Percentiles rank a stretch among this genome's conserved stretches.
phyloP scores from a whole-genome alignment of 257 asterid genomes.

The Marsdenia floribunda region DNA sequence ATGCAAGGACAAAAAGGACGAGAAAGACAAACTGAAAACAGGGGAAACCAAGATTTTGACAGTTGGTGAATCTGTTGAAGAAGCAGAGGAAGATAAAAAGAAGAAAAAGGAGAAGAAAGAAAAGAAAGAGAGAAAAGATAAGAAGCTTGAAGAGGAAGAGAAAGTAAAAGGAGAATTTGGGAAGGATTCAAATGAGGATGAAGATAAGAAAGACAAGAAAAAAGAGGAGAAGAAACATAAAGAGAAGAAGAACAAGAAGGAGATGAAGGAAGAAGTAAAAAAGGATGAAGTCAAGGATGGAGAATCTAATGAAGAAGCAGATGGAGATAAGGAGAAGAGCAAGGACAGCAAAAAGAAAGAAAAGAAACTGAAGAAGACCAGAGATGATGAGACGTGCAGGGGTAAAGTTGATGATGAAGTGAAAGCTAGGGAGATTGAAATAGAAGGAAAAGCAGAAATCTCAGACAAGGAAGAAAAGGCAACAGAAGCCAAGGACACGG shows the following conservation, averaged over 20 bases:
- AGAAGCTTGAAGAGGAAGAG: conserved; percentile 1
- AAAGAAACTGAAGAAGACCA: conserved; percentile 6
- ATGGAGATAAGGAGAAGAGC: conserved; percentile 6
- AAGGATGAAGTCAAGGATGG: conserved; percentile 18
- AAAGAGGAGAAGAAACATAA: conserved; percentile 20
- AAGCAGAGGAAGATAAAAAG: conserved; percentile 17
- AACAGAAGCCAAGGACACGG: conserved; percentile 27
- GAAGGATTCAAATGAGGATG: conserved; percentile 14
- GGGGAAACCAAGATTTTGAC: conserved; percentile 15
- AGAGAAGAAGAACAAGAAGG: conserved; percentile 1
- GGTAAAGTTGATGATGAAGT: conserved; percentile 12
- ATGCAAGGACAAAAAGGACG: conserved; percentile 18
- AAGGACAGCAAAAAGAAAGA: conserved; percentile 20
- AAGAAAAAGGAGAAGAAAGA: conserved; percentile 11
- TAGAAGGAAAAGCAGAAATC: conserved; percentile 25
- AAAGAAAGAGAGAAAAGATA: background rate
- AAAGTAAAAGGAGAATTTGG: background rate
- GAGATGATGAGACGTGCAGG: conserved; percentile 1
- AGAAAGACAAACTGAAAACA: conserved; percentile 17
- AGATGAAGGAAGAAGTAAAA: conserved; percentile 23
- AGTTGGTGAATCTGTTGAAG: conserved; percentile 26
- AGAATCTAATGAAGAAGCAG: conserved; percentile 18
- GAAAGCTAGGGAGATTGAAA: conserved; percentile 36
- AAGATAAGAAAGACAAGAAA: conserved; percentile 21
- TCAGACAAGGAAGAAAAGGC: conserved; percentile 20